A percentile compares a stretch with the other conserved stretches of the same genome.
Conservation (phyloP, 2,329 filamentous ascomycete genomes). For the Colletotrichum tabaci region DNA sequence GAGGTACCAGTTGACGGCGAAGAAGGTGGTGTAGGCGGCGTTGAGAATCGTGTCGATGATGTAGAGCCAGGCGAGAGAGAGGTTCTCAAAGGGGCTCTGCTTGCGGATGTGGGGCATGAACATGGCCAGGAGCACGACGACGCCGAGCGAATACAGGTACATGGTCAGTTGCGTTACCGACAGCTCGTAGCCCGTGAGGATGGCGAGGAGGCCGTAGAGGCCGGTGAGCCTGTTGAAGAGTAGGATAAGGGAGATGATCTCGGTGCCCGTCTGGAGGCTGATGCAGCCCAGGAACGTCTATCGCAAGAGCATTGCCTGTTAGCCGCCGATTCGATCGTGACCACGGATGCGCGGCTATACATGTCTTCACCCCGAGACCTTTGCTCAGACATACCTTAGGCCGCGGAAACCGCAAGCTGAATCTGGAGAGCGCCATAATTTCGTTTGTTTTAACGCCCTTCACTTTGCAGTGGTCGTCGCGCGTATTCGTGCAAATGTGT, state of each 20-base stretch:
- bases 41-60: constrained; percentile 87
- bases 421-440: constrained; percentile 31
- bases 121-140: constrained; percentile 77
- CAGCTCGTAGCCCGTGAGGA: constrained; percentile 88
- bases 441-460: not conserved
- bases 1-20: constrained; percentile 89
- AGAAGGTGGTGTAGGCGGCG: constrained; percentile 84
- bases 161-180: constrained; percentile 89
- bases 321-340: not conserved
- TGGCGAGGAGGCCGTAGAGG: constrained; percentile 89
- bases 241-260: constrained; percentile 86
- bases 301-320: constrained; percentile 4
- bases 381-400: constrained; percentile 45
- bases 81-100: constrained; percentile 83
- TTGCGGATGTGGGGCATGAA: constrained; percentile 86
- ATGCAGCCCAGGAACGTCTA: constrained; percentile 90
- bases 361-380: not conserved
- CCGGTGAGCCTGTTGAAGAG: constrained; percentile 94
- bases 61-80: constrained; percentile 89
- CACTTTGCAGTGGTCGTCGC: not conserved
- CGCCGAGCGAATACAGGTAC: constrained; percentile 88
- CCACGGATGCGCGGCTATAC: not conserved
- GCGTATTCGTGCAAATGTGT: not conserved
- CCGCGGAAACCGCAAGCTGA: constrained; percentile 48
- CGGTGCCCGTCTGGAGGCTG: constrained; percentile 87